These are phyloP conservation scores for Penicillium sp. DNA, from an alignment of 2,329 filamentous ascomycete genomes.

Conservation along the genomic window DNA sequence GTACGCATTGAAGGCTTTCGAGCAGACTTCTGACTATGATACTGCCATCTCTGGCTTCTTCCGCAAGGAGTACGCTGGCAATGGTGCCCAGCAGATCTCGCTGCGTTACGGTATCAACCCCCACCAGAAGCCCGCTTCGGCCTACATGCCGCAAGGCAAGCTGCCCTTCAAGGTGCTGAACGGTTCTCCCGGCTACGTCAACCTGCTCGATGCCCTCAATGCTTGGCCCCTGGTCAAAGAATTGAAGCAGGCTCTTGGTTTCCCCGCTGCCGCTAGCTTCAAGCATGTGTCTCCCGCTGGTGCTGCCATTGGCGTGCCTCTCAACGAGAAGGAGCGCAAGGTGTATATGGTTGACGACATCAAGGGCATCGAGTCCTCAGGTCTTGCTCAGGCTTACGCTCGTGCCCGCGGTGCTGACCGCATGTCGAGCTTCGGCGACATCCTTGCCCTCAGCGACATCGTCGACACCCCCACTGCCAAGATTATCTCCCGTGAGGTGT, in stretches of 20 bases:
- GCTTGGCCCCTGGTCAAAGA: slow-evolving; percentile 97
- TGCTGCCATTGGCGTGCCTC: slow-evolving; percentile 83
- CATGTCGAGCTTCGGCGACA: slow-evolving; percentile 95
- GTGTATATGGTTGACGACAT: slow-evolving; percentile 99
- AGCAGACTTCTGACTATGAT: slow-evolving; percentile 97
- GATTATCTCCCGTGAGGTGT: slow-evolving; percentile 97
- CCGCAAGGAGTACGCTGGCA: slow-evolving; percentile 88
- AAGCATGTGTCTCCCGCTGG: slow-evolving; percentile 98
- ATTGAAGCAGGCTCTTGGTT: slow-evolving; percentile 78
- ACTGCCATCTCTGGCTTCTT: slow-evolving; percentile 93
- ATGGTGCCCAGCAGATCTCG: slow-evolving; percentile 73
- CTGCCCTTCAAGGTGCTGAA: slow-evolving; percentile 93
- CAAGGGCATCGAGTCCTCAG: slow-evolving; percentile 75
- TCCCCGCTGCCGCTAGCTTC: slow-evolving; percentile 92
- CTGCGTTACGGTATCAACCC: slow-evolving; percentile 96
- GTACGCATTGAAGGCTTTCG: slow-evolving; percentile 95
- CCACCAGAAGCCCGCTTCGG: slow-evolving; percentile 93
- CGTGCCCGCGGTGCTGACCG: slow-evolving; percentile 92
- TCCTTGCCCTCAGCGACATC: slow-evolving; percentile 13
- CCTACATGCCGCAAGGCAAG: slow-evolving; percentile 64
- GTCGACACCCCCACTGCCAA: slow-evolving; percentile 91
- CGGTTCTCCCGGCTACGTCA: slow-evolving; percentile 92
- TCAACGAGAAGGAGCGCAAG: slow-evolving; percentile 83
- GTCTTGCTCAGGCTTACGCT: slow-evolving; percentile 88
- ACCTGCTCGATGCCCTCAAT: slow-evolving; percentile 91